phyloP scores from a whole-genome alignment of 2,329 filamentous ascomycete genomes.

The Pestalotiopsis sp. region DNA sequence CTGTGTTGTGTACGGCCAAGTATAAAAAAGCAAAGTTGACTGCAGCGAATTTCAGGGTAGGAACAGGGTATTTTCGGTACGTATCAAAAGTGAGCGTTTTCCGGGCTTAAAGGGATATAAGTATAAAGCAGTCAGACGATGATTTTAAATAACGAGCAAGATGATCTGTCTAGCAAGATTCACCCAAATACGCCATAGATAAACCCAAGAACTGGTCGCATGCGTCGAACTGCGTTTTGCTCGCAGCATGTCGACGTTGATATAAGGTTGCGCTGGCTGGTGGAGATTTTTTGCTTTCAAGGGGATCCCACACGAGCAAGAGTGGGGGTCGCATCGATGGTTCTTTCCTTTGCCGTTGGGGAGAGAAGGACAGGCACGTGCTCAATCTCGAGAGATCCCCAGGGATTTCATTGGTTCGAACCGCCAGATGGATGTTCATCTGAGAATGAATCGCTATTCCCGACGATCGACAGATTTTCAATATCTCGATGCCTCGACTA shows the following conservation, averaged over 20 bases:
- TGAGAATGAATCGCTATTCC: not conserved
- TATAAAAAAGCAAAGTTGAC: too few relatives aligned
- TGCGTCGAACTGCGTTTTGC: not conserved
- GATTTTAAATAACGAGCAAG: too few relatives aligned
- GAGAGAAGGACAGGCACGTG: not conserved
- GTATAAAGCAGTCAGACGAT: too few relatives aligned
- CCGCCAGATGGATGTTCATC: not conserved
- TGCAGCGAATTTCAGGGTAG: too few relatives aligned
- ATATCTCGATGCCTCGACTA: too few relatives aligned
- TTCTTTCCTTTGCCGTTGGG: not conserved
- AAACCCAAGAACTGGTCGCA: not conserved
- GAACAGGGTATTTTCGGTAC: too few relatives aligned
- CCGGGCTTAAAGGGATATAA: too few relatives aligned
- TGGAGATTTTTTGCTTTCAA: not conserved
- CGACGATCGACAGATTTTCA: not conserved
- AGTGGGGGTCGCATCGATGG: not conserved
- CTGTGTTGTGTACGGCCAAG: too few relatives aligned
- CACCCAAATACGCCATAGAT: too few relatives aligned
- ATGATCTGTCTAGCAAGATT: too few relatives aligned
- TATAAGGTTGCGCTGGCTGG: constrained; percentile 6
- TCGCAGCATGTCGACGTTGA: not conserved
- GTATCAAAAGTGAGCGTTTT: too few relatives aligned
- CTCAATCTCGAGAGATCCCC: not conserved
- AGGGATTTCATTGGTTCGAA: not conserved
- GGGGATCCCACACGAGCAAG: not conserved